Conservation (phyloP, 2,329 filamentous ascomycete species). For the Xylaria sp. region DNA sequence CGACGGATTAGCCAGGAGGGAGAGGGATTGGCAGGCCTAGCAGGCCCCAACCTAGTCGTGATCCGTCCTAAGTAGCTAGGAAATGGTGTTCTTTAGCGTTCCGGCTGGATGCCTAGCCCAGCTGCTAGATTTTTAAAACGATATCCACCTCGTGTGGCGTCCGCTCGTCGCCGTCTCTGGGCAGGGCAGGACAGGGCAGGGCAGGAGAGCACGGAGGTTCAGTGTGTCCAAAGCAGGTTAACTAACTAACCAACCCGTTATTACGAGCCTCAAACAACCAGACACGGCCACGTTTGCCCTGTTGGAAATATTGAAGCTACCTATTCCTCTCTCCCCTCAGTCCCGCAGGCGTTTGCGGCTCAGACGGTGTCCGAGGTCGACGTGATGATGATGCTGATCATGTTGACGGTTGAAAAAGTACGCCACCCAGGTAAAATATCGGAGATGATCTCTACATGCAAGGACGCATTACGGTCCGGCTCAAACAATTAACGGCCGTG, state of each 20-base stretch:
- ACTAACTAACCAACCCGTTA: neutral
- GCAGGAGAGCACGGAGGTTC: neutral
- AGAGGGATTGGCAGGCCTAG: neutral
- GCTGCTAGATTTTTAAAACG: neutral
- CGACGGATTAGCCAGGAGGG: neutral
- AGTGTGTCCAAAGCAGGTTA: no score
- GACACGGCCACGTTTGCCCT: neutral
- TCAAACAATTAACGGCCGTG: constrained; percentile 1
- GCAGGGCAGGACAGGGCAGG: neutral
- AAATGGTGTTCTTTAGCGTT: neutral
- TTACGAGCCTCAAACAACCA: neutral
- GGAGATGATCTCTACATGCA: constrained; percentile 1
- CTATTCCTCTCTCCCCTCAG: no score
- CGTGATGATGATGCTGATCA: no score
- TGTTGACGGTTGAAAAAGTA: neutral
- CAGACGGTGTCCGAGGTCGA: neutral
- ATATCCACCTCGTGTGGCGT: neutral
- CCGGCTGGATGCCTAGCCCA: neutral
- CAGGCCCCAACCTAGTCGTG: neutral
- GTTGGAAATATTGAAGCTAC: neutral
- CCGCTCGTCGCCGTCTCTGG: neutral
- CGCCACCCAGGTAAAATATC: constrained; percentile 5
- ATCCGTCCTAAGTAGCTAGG: neutral
- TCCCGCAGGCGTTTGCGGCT: constrained; percentile 5
- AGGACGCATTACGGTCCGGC: constrained; percentile 7